These are phyloP conservation scores for Grosmannia clavigera DNA, from an alignment of 2,329 filamentous ascomycete genomes.

Conservation along the genomic window DNA sequence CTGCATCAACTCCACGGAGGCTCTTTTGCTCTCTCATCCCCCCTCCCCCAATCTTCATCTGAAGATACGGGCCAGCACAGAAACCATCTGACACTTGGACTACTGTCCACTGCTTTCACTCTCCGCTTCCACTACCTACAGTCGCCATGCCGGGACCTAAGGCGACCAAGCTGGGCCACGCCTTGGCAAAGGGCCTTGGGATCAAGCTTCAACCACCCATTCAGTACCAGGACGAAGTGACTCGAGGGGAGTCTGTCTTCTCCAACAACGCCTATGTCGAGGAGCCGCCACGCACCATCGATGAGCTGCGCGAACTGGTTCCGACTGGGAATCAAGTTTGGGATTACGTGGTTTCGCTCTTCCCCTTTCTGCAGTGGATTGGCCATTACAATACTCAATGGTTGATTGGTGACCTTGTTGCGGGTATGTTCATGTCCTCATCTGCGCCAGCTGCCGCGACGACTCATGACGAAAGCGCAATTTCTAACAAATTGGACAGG, in stretches of 20 bases:
- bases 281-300: slow-evolving; percentile 58
- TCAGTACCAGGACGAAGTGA: slow-evolving; percentile 46
- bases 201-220: slow-evolving; percentile 69
- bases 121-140: neutral
- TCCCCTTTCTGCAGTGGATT: slow-evolving; percentile 89
- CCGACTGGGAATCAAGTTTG: slow-evolving; percentile 44
- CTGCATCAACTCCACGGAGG: neutral
- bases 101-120: neutral
- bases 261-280: slow-evolving; percentile 77
- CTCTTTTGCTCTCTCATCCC: neutral
- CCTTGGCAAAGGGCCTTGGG: slow-evolving; percentile 64
- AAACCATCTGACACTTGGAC: neutral
- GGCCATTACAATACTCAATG: slow-evolving; percentile 78
- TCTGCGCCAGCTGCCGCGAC: too few species aligned
- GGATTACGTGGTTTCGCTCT: slow-evolving; percentile 57
- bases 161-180: slow-evolving; percentile 53
- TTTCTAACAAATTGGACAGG: slow-evolving; percentile 16
- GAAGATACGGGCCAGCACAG: neutral
- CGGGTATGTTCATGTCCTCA: slow-evolving; percentile 41
- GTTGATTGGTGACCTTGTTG: slow-evolving; percentile 79
- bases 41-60: neutral
- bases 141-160: slow-evolving; percentile 11
- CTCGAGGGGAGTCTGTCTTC: slow-evolving; percentile 66
- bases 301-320: slow-evolving; percentile 55
- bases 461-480: neutral